Base-by-base conservation (phyloP, 176 grass and related monocot genomes). In the Secale cereale region DNA sequence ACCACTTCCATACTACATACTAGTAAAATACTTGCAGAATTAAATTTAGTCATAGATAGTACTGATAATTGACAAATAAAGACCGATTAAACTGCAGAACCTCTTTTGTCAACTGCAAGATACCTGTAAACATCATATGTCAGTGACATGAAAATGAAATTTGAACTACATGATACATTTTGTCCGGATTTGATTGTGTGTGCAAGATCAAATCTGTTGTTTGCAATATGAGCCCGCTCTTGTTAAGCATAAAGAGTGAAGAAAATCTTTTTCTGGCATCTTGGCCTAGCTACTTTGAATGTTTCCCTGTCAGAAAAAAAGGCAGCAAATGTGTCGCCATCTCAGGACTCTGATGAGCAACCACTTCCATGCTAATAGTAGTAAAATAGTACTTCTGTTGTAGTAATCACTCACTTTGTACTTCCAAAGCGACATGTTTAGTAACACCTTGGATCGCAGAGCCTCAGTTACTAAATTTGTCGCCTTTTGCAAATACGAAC, bases 61-160 rank as follows among this genome's bases (percentile, higher is more conserved):
- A 30, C 11, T 1, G 27, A 43, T 32, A 50, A 25, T 32, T 31
- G 48, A 29, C 82, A 84, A 84, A 20, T 22, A 4, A 43, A 63
- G 17, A 75, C 56, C 63, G 28, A 70, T 78, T 41, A 60, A 19
- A 69, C 52, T 13, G 20, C 3, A 5, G 23, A 65, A 27, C 40
- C 63, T 52, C 63, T 35, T 50, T 66, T 81, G 28, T 14, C 40
- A 33, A 67, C 32, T 40, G 0, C 28, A 67, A 48, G 16, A 2
- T 67, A 81, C 20, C 40, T 68, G 10, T 52, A 52, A 68, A 22
- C 78, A 65, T 9, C 63, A 43, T 20, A 25, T 27, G 17, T 40
- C 15, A 27, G 56, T 78, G 56, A 30, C 35, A 46, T 63, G 67
- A 73, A 40, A 74, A 83, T 32, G 40, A 81, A 29, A 81, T 68